These are phyloP conservation scores for Pleurotus eryngii DNA, from an alignment of 768 basidiomycete species.

Conservation along the genomic window DNA sequence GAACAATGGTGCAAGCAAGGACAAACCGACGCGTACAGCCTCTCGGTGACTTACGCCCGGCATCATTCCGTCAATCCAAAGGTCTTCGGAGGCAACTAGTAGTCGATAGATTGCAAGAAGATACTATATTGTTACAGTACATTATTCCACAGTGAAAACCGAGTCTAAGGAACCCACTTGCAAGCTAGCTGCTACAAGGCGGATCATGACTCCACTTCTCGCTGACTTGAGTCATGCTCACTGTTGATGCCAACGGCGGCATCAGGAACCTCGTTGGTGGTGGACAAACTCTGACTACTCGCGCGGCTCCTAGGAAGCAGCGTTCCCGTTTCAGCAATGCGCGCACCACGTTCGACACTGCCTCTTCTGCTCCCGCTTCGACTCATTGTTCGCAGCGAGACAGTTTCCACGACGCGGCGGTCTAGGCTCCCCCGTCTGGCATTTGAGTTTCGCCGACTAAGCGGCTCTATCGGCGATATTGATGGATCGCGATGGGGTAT, in stretches of 20 bases:
- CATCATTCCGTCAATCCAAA: background rate
- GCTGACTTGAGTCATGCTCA: background rate
- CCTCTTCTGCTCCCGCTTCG: conserved; percentile 46
- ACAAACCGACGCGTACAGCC: conserved; percentile 4
- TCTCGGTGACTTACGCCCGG: background rate
- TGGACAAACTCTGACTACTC: conserved; percentile 39
- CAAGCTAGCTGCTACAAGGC: background rate
- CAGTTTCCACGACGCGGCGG: conserved; percentile 30
- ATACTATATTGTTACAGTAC: conserved; percentile 4
- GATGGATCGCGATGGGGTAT: conserved; percentile 47
- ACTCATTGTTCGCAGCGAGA: conserved; percentile 28
- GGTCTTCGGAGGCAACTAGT: background rate
- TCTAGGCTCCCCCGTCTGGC: conserved; percentile 33
- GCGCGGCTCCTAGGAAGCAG: conserved; percentile 48
- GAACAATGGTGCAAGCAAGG: background rate
- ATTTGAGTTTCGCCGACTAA: conserved; percentile 51
- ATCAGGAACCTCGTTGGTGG: conserved; percentile 29
- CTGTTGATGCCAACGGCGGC: conserved; percentile 9
- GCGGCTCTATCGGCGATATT: conserved; percentile 47
- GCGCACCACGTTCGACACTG: conserved; percentile 60
- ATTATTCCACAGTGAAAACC: background rate
- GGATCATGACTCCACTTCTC: background rate
- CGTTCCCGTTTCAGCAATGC: conserved; percentile 68
- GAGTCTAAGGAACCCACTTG: background rate
- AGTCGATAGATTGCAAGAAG: background rate